Evolutionary conservation across 169 alveolate species (phyloP).

Genomic region (Plasmodium vivax): DNA sequence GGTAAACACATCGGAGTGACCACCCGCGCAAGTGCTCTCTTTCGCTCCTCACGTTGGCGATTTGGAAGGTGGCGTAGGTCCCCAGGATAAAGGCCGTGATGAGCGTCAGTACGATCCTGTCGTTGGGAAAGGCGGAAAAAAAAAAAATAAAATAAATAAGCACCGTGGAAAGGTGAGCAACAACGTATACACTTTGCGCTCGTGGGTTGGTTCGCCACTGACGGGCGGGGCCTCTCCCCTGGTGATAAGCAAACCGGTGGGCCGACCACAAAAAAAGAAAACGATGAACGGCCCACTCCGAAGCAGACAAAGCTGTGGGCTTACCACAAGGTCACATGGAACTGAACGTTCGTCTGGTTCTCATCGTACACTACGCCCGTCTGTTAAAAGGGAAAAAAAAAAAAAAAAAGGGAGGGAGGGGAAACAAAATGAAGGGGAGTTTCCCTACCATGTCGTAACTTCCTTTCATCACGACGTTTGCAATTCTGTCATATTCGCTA

Average conservation of each 20-base stretch:
- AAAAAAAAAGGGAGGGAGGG: not conserved
- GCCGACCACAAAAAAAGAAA: not conserved
- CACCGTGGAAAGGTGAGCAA: not conserved
- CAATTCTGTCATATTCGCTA: not conserved
- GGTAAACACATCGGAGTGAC: not conserved
- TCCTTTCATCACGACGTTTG: not conserved
- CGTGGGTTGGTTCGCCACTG: not conserved
- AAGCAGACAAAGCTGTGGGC: not conserved
- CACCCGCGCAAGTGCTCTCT: not conserved
- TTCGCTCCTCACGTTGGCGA: constrained; percentile 17
- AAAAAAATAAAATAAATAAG: not conserved
- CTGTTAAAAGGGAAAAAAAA: constrained; percentile 8
- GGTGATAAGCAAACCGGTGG: not conserved
- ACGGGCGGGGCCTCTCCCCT: not conserved
- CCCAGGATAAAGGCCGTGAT: constrained; percentile 42
- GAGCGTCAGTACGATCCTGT: constrained; percentile 43
- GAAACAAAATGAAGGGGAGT: not conserved
- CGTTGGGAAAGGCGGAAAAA: not conserved
- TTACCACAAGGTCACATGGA: constrained; percentile 66
- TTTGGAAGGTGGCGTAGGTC: constrained; percentile 35
- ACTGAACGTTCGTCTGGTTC: constrained; percentile 34
- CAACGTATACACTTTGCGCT: not conserved
- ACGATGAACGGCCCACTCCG: not conserved
- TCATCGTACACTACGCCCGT: constrained; percentile 67
- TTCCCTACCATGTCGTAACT: not conserved